These are phyloP conservation scores for Epichloe baconii DNA, from an alignment of 2,329 filamentous ascomycete genomes.

Conservation along the genomic window DNA sequence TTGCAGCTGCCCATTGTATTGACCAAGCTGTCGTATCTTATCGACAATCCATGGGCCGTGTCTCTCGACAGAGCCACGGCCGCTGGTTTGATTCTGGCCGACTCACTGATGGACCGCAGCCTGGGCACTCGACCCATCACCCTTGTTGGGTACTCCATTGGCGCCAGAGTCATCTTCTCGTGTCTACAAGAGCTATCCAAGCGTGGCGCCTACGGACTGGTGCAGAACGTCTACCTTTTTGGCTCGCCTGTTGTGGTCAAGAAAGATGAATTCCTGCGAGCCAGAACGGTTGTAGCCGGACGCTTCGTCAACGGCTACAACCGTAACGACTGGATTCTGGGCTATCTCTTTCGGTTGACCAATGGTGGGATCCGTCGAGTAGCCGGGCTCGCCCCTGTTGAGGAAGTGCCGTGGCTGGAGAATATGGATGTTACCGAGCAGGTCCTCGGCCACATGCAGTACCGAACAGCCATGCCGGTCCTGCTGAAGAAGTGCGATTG, in stretches of 20 bases:
- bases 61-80: constrained; percentile 81
- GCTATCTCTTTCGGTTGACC: constrained; percentile 89
- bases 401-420: constrained; percentile 68
- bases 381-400: constrained; percentile 67
- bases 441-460: constrained; percentile 92
- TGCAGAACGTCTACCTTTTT: constrained; percentile 94
- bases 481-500: constrained; percentile 81
- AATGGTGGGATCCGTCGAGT: constrained; percentile 82
- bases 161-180: constrained; percentile 82
- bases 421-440: constrained; percentile 79
- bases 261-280: constrained; percentile 74
- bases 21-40: constrained; percentile 87
- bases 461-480: constrained; percentile 81
- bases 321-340: constrained; percentile 92
- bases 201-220: constrained; percentile 70
- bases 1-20: constrained; percentile 84
- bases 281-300: constrained; percentile 75
- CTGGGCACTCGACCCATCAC: constrained; percentile 85
- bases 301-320: constrained; percentile 92
- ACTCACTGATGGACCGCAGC: constrained; percentile 85
- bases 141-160: constrained; percentile 86
- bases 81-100: constrained; percentile 83
- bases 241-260: constrained; percentile 86
- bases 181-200: constrained; percentile 77
- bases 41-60: constrained; percentile 98